These are phyloP conservation scores for Ceratocystis cubensis DNA, from an alignment of 2,329 filamentous ascomycete species.

Conservation along the genomic window DNA sequence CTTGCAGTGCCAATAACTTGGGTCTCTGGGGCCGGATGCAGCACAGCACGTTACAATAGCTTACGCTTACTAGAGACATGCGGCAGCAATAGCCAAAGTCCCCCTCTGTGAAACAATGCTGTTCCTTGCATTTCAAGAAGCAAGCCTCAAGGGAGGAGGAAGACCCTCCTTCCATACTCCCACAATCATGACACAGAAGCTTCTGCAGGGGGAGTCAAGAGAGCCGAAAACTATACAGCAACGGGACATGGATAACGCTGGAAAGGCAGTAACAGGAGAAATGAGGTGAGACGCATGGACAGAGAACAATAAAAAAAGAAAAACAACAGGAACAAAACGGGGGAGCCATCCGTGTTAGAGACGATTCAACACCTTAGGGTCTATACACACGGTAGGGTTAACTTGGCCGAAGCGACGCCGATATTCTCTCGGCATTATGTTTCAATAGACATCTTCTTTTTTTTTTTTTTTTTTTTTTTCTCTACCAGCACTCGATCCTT, in stretches of 20 bases:
- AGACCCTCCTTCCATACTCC: not conserved
- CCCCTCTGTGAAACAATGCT: slow-evolving; percentile 2
- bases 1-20: not conserved
- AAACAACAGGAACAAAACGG: not conserved
- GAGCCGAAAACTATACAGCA: not conserved
- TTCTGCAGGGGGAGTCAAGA: not conserved
- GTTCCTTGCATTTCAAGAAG: not conserved
- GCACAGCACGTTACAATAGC: not conserved
- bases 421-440: not conserved
- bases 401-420: not conserved
- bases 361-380: not conserved
- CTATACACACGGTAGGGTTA: not conserved
- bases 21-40: too few relatives aligned
- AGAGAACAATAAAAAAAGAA: not conserved
- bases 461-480: not conserved
- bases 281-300: too few relatives aligned
- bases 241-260: not conserved
- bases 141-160: not conserved
- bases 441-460: not conserved
- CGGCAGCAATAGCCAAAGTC: not conserved
- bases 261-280: not conserved
- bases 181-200: not conserved
- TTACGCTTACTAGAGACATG: not conserved
- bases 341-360: not conserved
- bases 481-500: not conserved